Percentiles rank a stretch among this genome's conserved stretches.
Evolutionary conservation across 202 grass and related monocot species (phyloP).

Genomic region (Panicum virgatum): DNA sequence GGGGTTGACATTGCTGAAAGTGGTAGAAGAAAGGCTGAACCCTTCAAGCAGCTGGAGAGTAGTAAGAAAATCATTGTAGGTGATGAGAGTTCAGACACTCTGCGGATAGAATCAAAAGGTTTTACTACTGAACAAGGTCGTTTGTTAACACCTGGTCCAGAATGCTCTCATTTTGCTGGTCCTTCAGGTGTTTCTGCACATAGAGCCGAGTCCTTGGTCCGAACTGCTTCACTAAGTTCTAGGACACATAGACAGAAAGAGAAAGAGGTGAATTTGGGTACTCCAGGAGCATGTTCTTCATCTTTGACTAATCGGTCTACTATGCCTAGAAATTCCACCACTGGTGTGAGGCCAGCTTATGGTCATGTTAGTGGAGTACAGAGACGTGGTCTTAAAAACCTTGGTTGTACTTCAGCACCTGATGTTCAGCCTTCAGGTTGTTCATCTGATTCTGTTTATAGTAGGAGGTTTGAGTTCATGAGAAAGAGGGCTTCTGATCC

Average conservation of each 20-base stretch:
- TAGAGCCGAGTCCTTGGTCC: constrained; percentile 24
- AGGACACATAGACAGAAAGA: constrained; percentile 43
- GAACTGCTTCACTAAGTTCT: constrained; percentile 45
- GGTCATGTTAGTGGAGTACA: constrained; percentile 42
- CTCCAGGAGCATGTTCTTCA: constrained; percentile 32
- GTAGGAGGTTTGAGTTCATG: constrained; percentile 42
- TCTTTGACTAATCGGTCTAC: constrained; percentile 24
- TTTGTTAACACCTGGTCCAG: constrained; percentile 13
- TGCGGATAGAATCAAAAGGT: background rate
- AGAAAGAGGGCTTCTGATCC: constrained; percentile 52
- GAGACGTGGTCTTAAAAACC: constrained; percentile 44
- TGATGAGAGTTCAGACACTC: constrained; percentile 20
- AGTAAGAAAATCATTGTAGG: constrained; percentile 22
- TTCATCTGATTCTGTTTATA: constrained; percentile 40
- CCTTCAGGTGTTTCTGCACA: constrained; percentile 27
- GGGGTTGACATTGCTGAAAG: constrained; percentile 40
- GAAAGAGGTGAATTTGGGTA: constrained; percentile 42
- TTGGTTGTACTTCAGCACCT: constrained; percentile 43
- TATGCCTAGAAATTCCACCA: constrained; percentile 20
- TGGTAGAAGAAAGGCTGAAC: constrained; percentile 35
- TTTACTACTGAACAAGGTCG: constrained; percentile 16
- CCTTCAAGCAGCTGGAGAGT: background rate
- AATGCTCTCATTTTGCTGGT: background rate
- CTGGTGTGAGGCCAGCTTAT: constrained; percentile 21
- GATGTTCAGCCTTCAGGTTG: constrained; percentile 51